Conservation (phyloP, 306 rosid species). For the Quercus parvula region DNA sequence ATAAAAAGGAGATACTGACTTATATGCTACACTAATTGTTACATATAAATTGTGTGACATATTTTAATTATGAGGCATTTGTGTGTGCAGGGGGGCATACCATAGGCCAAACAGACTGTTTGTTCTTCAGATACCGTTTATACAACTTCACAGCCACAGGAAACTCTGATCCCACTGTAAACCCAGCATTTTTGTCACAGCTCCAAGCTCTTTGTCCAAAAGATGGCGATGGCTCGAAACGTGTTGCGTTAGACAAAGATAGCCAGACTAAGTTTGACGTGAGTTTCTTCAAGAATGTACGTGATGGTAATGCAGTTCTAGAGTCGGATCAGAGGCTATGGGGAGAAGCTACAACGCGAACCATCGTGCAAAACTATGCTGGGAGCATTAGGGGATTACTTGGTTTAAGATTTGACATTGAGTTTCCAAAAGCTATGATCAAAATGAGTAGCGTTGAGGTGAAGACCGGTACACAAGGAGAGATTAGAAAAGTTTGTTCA, state of each 20-base stretch:
- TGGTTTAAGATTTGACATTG: conserved; percentile 58
- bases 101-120: conserved; percentile 65
- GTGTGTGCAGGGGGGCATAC: conserved; percentile 61
- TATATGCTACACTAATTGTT: background rate
- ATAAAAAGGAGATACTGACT: background rate
- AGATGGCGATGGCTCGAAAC: conserved; percentile 53
- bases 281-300: conserved; percentile 62
- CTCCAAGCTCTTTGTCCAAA: conserved; percentile 50
- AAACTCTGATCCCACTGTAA: conserved; percentile 61
- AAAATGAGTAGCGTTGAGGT: conserved; percentile 71
- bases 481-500: conserved; percentile 62
- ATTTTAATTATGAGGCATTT: background rate
- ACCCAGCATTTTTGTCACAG: conserved; percentile 37
- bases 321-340: conserved; percentile 80
- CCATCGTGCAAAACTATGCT: conserved; percentile 50
- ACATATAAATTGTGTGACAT: background rate
- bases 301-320: conserved; percentile 55
- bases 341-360: conserved; percentile 43
- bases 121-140: conserved; percentile 53
- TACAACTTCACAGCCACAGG: conserved; percentile 63
- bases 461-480: conserved; percentile 60
- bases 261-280: conserved; percentile 51
- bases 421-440: conserved; percentile 71
- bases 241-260: conserved; percentile 49
- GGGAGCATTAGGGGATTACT: conserved; percentile 53